Base-by-base conservation (phyloP, 1,284 basidiomycete species). In the Golubevia sp. region DNA sequence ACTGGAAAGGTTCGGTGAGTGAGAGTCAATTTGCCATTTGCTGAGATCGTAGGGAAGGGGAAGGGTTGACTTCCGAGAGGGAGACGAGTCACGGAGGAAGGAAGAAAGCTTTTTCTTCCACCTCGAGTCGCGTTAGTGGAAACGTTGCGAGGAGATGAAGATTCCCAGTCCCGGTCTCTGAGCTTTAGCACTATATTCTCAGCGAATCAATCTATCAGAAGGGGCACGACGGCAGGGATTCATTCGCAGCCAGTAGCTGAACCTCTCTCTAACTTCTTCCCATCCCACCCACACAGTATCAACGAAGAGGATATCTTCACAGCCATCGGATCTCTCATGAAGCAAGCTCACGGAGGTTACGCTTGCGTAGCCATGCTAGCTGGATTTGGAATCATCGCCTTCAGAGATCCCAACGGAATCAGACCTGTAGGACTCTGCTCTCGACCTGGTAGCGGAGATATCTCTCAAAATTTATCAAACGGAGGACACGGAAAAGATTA, bases 221-320 rank as follows among this genome's bases (percentile, higher is more conserved):
- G n/a, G n/a, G n/a, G n/a, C n/a, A n/a, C n/a, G n/a, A n/a, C n/a
- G n/a, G n/a, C n/a, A n/a, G n/a, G n/a, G n/a, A n/a, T n/a, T n/a
- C n/a, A n/a, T n/a, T n/a, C n/a, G n/a, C n/a, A n/a, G n/a, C n/a
- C n/a, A n/a, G n/a, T n/a, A n/a, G n/a, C n/a, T n/a, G n/a, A n/a
- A n/a, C 13, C 25, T 52, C 25, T 52, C 50, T 13, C 21, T 26
- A 23, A 6, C 13, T 13, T 52, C 30, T 34, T 5, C 11, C 30
- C 30, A 11, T 26, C 15, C 55, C 21, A 21, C 6, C 1, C 52
- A n/a, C 21, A 8, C 59, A 68, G 84, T 76, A 99, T 99, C 87
- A 98, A 99, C 83, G 95, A 98, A 84, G 97, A 99, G 82, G 97
- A 99, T 86, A 97, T 99, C 77, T 99, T 99, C 86, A 92, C 90